Conservation (phyloP, 495 filamentous ascomycete genomes). For the Daldinia concentrica region DNA sequence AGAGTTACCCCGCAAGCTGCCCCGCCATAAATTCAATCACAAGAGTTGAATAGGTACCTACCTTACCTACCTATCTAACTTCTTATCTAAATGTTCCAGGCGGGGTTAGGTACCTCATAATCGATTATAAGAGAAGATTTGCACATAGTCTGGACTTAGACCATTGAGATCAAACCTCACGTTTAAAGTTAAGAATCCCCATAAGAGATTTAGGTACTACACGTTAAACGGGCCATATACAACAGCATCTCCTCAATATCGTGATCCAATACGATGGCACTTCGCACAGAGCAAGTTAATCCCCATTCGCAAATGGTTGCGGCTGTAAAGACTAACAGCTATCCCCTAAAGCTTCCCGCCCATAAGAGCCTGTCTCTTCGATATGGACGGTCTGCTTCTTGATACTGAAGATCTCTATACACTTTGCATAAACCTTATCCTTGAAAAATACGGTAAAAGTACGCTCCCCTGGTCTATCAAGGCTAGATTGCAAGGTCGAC, state of each 20-base stretch:
- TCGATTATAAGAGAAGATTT: not conserved
- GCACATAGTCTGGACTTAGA: not conserved
- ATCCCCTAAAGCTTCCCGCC: slow-evolving; percentile 68
- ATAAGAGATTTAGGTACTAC: no score
- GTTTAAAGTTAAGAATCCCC: no score
- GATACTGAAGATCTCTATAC: slow-evolving; percentile 96
- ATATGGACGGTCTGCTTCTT: slow-evolving; percentile 97
- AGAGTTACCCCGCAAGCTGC: slow-evolving; percentile 19
- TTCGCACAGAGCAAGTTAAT: slow-evolving; percentile 53
- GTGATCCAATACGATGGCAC: slow-evolving; percentile 48
- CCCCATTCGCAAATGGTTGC: not conserved
- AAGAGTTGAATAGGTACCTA: not conserved
- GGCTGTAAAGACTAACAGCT: slow-evolving; percentile 18
- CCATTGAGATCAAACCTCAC: not conserved
- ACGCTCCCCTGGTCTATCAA: slow-evolving; percentile 91
- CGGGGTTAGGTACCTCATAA: no score
- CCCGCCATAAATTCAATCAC: slow-evolving; percentile 38
- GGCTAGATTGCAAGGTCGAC: slow-evolving; percentile 93
- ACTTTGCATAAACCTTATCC: slow-evolving; percentile 79
- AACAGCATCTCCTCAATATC: not conserved
- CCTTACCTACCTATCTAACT: not conserved
- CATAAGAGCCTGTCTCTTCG: slow-evolving; percentile 93
- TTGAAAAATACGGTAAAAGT: slow-evolving; percentile 75
- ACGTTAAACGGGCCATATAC: no score
- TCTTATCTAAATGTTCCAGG: not conserved